These are phyloP conservation scores for Caryopteris hybrid DNA, from an alignment of 305 asterid genomes.

Conservation along the genomic window DNA sequence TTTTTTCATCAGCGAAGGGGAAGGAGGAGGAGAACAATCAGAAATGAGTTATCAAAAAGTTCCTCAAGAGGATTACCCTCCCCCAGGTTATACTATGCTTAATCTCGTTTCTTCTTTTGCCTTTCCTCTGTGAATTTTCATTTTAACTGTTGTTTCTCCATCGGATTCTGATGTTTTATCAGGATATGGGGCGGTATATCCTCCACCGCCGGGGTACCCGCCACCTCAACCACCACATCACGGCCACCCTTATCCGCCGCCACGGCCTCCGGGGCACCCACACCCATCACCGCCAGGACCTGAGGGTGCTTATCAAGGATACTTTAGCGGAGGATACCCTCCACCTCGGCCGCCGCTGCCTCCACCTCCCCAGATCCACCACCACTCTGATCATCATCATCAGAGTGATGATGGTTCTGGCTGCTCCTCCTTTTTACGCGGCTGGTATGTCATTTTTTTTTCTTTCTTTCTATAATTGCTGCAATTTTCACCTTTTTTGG, in stretches of 20 bases:
- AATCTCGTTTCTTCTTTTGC: background rate
- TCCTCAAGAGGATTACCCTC: conserved; percentile 32
- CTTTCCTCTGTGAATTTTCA: background rate
- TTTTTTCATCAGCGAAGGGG: no score
- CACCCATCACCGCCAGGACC: conserved; percentile 25
- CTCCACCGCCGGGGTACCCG: conserved; percentile 34
- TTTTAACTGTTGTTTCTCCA: background rate
- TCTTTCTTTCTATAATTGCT: background rate
- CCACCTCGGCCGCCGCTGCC: conserved; percentile 29
- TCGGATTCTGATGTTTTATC: background rate
- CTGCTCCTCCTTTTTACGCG: conserved; percentile 27
- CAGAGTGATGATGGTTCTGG: conserved; percentile 15
- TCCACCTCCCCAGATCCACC: no score
- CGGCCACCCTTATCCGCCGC: conserved; percentile 9
- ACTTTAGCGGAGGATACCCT: conserved; percentile 23
- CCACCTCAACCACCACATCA: conserved; percentile 22
- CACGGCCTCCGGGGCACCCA: conserved; percentile 19
- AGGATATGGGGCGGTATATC: conserved; percentile 33
- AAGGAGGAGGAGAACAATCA: no score
- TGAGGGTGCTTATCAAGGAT: conserved; percentile 33
- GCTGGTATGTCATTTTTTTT: conserved; percentile 49
- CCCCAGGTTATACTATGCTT: conserved; percentile 31
- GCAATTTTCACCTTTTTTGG: background rate
- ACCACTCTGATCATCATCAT: conserved; percentile 20
- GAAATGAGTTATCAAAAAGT: conserved; percentile 34